Conservation (phyloP, 371 early-diverging fungal species). For the Lichtheimia corymbifera region DNA sequence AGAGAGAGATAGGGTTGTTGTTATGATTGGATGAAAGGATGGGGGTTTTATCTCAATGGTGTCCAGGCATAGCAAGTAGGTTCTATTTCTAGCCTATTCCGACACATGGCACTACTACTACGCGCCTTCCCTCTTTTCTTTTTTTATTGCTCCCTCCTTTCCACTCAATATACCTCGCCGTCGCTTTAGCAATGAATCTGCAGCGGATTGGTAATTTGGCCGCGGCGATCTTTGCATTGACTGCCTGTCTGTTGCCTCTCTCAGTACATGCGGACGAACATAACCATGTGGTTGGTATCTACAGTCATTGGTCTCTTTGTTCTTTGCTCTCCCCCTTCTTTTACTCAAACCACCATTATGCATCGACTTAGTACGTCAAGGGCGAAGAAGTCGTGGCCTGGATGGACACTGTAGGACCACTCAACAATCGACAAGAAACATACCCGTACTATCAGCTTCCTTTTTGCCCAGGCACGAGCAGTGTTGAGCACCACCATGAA, state of each 20-base stretch:
- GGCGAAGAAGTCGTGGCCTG: slow-evolving; percentile 65
- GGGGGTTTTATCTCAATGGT: too few relatives aligned
- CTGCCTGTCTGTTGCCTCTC: slow-evolving; percentile 1
- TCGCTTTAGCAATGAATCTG: slow-evolving; percentile 1
- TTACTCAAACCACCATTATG: neutral
- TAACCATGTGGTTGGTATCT: slow-evolving; percentile 41
- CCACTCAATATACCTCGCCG: too few relatives aligned
- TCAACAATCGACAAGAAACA: slow-evolving; percentile 72
- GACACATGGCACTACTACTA: too few relatives aligned
- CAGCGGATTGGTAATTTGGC: slow-evolving; percentile 4
- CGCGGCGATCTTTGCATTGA: slow-evolving; percentile 4
- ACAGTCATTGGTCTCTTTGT: neutral
- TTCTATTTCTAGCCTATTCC: too few relatives aligned
- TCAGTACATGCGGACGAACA: slow-evolving; percentile 44
- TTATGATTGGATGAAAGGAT: too few relatives aligned
- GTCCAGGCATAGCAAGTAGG: too few relatives aligned
- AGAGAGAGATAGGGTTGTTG: too few relatives aligned
- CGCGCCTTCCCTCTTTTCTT: too few relatives aligned
- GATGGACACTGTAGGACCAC: slow-evolving; percentile 79
- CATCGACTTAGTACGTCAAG: slow-evolving; percentile 43
- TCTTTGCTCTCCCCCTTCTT: neutral
- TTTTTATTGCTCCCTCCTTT: too few relatives aligned
- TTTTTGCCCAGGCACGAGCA: slow-evolving; percentile 65
- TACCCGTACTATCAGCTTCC: slow-evolving; percentile 80
- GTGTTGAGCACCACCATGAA: slow-evolving; percentile 73